Evolutionary conservation across 768 basidiomycete genomes (phyloP), one percentile per base, ranked within the genome.

Genomic region (Trametes villosa): DNA sequence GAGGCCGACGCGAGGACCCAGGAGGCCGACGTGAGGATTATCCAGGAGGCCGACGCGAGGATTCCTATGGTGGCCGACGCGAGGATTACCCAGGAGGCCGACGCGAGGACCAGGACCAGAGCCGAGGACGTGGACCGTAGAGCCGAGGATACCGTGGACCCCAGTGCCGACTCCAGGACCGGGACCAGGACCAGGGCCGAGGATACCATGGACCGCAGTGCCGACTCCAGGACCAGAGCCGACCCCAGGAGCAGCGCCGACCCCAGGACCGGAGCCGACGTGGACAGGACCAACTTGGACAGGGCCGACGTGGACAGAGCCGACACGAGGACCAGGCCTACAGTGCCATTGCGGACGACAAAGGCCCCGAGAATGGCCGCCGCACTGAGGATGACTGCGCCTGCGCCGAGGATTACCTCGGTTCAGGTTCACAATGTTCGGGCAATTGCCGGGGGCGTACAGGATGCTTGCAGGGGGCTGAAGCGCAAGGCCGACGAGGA

Each of bases 401-500:
- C 36, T 38, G 36, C 36, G 50, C 46, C 46, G 42, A 44, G 22
- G n/a, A 20, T 44, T 44, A 44, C n/a, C n/a, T 24, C n/a, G 42
- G 22, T 24, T 20, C 42, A 44, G 22, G 42, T 44, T 15, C 18
- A 11, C 18, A 18, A 4, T 38, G n/a, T n/a, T n/a, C n/a, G n/a
- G n/a, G n/a, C n/a, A n/a, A n/a, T n/a, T n/a, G n/a, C n/a, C n/a
- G n/a, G n/a, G n/a, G n/a, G n/a, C n/a, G n/a, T n/a, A n/a, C n/a
- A 7, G 36, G 42, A 44, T 13, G 7, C 30, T 13, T 22, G 41
- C 27, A 33, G 53, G 13, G 42, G 53, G 27, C 31, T 20, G 31
- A 54, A 54, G 42, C 53, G 53, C 41, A 54, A 54, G 31, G 42
- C 42, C n/a, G 42, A 46, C 18, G 52, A 53, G 0, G 52, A 42